Conservation (phyloP, 768 basidiomycete genomes). For the Suillus plorans region DNA sequence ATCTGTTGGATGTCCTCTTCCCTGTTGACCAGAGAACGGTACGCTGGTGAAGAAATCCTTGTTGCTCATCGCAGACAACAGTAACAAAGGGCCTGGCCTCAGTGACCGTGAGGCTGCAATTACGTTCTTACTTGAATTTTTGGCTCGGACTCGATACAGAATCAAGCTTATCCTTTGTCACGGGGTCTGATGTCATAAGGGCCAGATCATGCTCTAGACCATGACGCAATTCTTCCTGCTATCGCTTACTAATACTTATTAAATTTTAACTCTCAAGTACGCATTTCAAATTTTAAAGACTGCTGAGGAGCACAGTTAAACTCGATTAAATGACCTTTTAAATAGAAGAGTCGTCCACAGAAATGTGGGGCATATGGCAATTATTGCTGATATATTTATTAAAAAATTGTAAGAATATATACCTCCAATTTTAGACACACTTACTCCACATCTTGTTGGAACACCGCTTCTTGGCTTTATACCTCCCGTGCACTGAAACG, state of each 20-base stretch:
- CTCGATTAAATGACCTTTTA: no score
- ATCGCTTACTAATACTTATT: no score
- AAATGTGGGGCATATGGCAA: no score
- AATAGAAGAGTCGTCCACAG: no score
- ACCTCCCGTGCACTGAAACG: not conserved
- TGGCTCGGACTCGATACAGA: not conserved
- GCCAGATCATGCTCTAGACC: not conserved
- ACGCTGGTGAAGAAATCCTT: slow-evolving; percentile 45
- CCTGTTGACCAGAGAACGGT: slow-evolving; percentile 14
- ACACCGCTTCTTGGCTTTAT: not conserved
- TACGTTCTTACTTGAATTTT: not conserved
- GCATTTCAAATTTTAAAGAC: no score
- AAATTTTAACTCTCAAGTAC: no score
- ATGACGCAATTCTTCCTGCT: not conserved
- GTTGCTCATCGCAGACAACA: not conserved
- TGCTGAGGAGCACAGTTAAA: no score
- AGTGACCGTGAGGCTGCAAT: not conserved
- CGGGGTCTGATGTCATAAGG: not conserved
- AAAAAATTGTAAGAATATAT: no score
- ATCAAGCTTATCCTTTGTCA: not conserved
- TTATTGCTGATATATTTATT: no score
- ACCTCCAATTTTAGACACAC: no score
- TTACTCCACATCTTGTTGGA: not conserved
- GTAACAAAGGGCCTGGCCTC: not conserved
- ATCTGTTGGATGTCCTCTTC: slow-evolving; percentile 3